Percentiles rank a stretch among this genome's conserved stretches.
These are phyloP conservation scores for Rhynchospora breviuscula DNA, from an alignment of 176 grass and related monocot species.

Conservation along the genomic window DNA sequence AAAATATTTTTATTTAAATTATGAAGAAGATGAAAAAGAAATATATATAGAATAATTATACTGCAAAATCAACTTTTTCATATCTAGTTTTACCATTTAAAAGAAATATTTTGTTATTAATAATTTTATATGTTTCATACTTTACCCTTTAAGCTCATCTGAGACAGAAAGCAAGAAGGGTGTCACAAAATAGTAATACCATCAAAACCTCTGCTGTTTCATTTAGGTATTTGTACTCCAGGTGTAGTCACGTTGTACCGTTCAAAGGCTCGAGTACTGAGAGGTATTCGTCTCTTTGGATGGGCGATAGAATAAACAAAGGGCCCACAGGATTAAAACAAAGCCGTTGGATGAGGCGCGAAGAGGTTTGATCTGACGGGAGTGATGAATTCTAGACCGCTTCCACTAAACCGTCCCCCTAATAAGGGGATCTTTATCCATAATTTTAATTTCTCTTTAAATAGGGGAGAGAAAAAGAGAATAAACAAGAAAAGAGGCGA, in stretches of 20 bases:
- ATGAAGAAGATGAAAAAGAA: no score
- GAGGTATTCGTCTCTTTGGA: neutral
- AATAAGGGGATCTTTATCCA: slow-evolving; percentile 38
- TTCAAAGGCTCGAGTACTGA: neutral
- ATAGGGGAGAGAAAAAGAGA: neutral
- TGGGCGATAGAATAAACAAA: slow-evolving; percentile 22
- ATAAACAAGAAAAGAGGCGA: neutral
- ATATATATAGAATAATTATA: no score
- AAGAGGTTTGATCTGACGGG: slow-evolving; percentile 33
- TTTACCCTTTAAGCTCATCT: slow-evolving; percentile 20
- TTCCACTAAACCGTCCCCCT: slow-evolving; percentile 39
- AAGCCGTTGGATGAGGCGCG: slow-evolving; percentile 41
- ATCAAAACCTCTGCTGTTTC: neutral
- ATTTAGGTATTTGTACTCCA: neutral
- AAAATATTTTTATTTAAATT: no score
- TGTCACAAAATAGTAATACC: neutral
- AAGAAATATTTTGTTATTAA: no score
- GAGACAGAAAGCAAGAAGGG: slow-evolving; percentile 13
- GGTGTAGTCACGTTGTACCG: neutral
- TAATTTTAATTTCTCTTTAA: slow-evolving; percentile 15
- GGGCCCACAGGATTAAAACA: neutral
- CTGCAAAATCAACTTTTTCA: no score
- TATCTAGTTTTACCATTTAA: no score
- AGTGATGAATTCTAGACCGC: slow-evolving; percentile 21
- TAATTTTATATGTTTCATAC: no score